Base-by-base conservation (phyloP, 192 early-diverging fungal genomes). In the Allomyces macrogynus region DNA sequence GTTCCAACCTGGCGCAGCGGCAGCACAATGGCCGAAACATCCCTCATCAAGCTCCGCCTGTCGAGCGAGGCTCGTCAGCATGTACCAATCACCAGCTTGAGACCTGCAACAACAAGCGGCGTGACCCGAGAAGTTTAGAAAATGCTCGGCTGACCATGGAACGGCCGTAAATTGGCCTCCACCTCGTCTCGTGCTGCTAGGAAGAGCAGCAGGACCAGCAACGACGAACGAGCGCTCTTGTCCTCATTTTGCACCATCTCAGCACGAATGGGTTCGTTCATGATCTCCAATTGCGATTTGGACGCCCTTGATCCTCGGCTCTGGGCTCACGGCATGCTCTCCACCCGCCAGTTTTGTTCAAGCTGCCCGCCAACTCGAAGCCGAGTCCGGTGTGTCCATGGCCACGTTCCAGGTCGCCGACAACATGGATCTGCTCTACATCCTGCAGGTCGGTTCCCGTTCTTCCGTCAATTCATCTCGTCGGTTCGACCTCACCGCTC, bases 361-460 rank as follows among this genome's bases (percentile, higher is more conserved):
- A 40, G 32, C 32, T 40, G 32, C 32, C 32, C 32, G 32, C 32
- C 32, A 40, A 40, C 32, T 57, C 20, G 49, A 82, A 62, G 43
- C 61, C 1, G 81, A 82, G 65, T 64, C 75, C 18, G 69, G 69
- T 43, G 61, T 82, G 4, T 77, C 74, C 5, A 64, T 77, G 10
- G 61, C 62, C 23, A 78, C 76, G 69, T 68, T 77, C 9, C 32
- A 49, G 12, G 74, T 63, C 16, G 81, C 81, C 9, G 81, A 82
- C 65, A 82, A 82, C 62, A 65, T 82, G 12, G 81, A 82, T 69
- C 67, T 82, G 62, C 22, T 75, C 14, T 69, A 62, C 20, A 75
- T 82, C 44, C 54, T 82, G 65, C 79, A 79, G 32, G 32, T 40
- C 32, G 32, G 32, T 40, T 40, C 32, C 3, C 8, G 32, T 8